These are phyloP conservation scores for Cryptococcus sp. DNA, from an alignment of 1,284 basidiomycete genomes.

Conservation along the genomic window DNA sequence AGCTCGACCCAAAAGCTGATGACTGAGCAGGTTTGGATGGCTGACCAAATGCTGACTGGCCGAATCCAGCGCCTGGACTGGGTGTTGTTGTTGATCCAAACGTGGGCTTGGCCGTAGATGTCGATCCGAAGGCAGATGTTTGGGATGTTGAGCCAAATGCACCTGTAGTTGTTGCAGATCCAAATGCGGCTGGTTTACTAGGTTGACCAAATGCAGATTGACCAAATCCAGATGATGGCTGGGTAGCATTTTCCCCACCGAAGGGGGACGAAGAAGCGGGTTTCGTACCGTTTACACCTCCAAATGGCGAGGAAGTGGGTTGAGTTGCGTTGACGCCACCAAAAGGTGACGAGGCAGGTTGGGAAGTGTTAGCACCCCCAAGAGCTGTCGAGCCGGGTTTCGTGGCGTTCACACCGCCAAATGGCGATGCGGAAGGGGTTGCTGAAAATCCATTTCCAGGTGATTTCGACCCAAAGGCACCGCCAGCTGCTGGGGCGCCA, in stretches of 20 bases:
- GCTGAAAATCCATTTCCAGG: slow-evolving; percentile 16
- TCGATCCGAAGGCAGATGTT: neutral
- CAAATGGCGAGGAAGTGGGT: neutral
- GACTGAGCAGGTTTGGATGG: slow-evolving; percentile 15
- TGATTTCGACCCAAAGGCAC: slow-evolving; percentile 12
- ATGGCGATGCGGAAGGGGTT: slow-evolving; percentile 33
- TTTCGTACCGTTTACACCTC: no score
- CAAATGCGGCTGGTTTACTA: slow-evolving; percentile 20
- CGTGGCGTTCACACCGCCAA: slow-evolving; percentile 29
- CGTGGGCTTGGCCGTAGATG: no score
- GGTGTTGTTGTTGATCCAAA: slow-evolving; percentile 1
- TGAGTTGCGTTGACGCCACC: slow-evolving; percentile 22
- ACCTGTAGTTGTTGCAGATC: slow-evolving; percentile 51
- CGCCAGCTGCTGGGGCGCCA: slow-evolving; percentile 10
- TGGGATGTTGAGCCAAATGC: slow-evolving; percentile 54
- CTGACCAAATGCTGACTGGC: slow-evolving; percentile 41
- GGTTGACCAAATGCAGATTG: slow-evolving; percentile 14
- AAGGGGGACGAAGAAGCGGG: slow-evolving; percentile 19
- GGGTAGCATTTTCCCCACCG: slow-evolving; percentile 8
- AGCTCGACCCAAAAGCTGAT: slow-evolving; percentile 16
- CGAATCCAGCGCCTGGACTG: slow-evolving; percentile 51
- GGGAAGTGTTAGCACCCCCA: no score
- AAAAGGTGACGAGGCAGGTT: slow-evolving; percentile 34
- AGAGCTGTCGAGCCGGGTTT: neutral
- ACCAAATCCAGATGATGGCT: slow-evolving; percentile 27